These are phyloP conservation scores for Aureobasidium namibiae DNA, from an alignment of 2,329 filamentous ascomycete species.

Conservation along the genomic window DNA sequence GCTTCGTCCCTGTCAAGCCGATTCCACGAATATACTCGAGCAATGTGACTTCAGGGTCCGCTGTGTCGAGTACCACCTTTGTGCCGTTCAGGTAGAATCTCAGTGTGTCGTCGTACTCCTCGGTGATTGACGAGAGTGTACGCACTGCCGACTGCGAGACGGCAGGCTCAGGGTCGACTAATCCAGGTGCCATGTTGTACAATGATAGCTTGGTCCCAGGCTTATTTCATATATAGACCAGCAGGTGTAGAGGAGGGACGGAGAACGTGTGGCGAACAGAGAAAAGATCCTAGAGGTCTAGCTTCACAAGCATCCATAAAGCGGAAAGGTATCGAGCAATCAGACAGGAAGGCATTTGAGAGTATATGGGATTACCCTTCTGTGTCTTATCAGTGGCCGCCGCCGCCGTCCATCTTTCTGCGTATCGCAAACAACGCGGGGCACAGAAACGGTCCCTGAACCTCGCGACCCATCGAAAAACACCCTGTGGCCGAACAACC, in stretches of 20 bases:
- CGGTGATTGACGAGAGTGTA: constrained; percentile 56
- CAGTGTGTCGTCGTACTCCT: constrained; percentile 75
- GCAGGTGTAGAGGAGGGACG: background rate
- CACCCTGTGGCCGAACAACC: background rate
- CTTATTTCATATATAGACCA: background rate
- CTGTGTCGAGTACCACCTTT: constrained; percentile 71
- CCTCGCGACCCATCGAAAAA: background rate
- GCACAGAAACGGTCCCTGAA: background rate
- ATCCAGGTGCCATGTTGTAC: constrained; percentile 48
- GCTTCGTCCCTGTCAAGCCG: constrained; percentile 88
- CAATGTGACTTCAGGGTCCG: constrained; percentile 86
- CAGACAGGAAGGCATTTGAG: background rate
- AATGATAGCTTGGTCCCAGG: background rate
- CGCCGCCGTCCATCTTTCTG: constrained; percentile 3
- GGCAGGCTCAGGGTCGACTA: constrained; percentile 39
- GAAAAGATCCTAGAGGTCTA: background rate
- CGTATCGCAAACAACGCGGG: constrained; percentile 7
- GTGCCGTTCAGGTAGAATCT: constrained; percentile 94
- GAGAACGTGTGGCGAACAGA: background rate
- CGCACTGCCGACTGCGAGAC: constrained; percentile 36
- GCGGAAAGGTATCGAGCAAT: background rate
- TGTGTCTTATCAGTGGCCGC: constrained; percentile 10
- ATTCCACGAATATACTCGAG: constrained; percentile 89
- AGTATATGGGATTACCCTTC: background rate
- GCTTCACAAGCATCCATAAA: background rate